Conservation (phyloP, 2,329 filamentous ascomycete genomes). For the Cordyceps pruinosa region DNA sequence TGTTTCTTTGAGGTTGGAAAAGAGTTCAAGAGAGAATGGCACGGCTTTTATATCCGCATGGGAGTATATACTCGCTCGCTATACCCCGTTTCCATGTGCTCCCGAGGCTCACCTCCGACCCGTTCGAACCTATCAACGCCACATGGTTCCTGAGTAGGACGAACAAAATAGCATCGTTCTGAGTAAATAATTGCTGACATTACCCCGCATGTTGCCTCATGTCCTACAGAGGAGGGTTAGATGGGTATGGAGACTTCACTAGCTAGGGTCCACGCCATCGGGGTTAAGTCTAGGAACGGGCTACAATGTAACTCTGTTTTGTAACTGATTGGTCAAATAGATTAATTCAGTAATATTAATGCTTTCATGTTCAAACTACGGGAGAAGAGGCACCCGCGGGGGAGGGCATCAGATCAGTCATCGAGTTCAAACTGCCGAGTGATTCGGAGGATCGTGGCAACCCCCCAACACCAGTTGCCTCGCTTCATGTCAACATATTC, state of each 20-base stretch:
- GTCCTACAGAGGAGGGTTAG: not conserved
- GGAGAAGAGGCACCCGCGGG: not conserved
- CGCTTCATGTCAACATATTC: not conserved
- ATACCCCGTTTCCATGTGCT: constrained; percentile 3
- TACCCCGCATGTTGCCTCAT: not conserved
- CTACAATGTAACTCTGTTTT: not conserved
- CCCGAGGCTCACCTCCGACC: not conserved
- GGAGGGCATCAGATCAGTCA: not conserved
- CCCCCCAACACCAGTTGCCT: not conserved
- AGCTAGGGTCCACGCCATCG: not conserved
- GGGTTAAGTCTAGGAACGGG: not conserved
- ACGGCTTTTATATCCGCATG: not conserved
- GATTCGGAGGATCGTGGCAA: not conserved
- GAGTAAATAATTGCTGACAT: not conserved
- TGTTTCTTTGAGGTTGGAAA: not conserved
- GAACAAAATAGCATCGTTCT: not conserved
- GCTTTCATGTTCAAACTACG: not conserved
- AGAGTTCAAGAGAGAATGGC: not conserved
- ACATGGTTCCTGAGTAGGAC: not conserved
- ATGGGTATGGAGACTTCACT: not conserved
- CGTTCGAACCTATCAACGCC: not conserved
- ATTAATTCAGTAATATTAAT: not conserved
- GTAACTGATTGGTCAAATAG: not conserved
- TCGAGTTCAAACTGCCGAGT: not conserved
- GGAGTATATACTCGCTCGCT: not conserved